Conservation (phyloP, 75 land plant species). For the Adiantum capillusveneris region DNA sequence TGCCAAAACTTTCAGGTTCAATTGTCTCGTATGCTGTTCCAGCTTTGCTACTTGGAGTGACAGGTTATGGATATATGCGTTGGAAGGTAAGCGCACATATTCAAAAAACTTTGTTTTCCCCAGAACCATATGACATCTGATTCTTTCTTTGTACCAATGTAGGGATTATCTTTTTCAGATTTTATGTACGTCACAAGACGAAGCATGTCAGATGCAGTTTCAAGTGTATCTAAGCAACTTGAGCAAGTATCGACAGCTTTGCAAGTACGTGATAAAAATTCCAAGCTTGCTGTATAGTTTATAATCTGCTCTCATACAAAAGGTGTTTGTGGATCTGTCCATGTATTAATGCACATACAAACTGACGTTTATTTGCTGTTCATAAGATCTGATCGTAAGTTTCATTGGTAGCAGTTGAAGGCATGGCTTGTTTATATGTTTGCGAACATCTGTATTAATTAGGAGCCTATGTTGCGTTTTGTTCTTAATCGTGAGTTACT, state of each 20-base stretch:
- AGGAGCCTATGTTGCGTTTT: not conserved
- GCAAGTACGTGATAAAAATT: not conserved
- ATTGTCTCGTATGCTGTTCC: slow-evolving; percentile 39
- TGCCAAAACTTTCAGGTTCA: too few relatives aligned
- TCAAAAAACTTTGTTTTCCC: too few relatives aligned
- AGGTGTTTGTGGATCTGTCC: too few relatives aligned
- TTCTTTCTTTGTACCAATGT: too few relatives aligned
- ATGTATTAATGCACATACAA: too few relatives aligned
- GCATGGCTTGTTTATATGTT: not conserved
- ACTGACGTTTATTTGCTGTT: too few relatives aligned
- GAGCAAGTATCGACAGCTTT: slow-evolving; percentile 28
- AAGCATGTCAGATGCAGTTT: slow-evolving; percentile 29
- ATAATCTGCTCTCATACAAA: too few relatives aligned
- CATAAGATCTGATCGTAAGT: too few relatives aligned
- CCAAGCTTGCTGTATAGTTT: too few relatives aligned
- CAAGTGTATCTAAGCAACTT: slow-evolving; percentile 28
- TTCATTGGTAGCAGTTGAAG: not conserved
- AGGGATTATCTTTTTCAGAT: slow-evolving; percentile 24
- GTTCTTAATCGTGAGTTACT: not conserved
- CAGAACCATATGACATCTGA: too few relatives aligned
- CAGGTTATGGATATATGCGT: slow-evolving; percentile 76
- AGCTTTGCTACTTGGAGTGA: slow-evolving; percentile 43
- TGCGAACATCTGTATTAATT: too few relatives aligned
- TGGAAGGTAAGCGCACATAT: slow-evolving; percentile 52
- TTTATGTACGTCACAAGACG: slow-evolving; percentile 35